Conservation (phyloP, 2,329 filamentous ascomycete species). For the Ascochyta pisi region DNA sequence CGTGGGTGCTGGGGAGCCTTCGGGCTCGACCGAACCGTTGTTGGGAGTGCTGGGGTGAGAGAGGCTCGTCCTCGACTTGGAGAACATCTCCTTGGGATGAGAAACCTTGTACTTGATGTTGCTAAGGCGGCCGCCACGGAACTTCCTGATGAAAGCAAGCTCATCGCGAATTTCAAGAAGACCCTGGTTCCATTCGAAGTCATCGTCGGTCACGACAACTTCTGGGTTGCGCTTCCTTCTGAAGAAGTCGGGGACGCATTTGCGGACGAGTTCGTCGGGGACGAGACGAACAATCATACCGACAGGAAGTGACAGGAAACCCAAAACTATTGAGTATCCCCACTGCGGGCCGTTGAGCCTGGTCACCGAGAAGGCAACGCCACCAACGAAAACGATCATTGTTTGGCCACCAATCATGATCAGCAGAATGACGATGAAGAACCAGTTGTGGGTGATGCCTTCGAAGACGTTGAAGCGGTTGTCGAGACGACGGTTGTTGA, state of each 20-base stretch:
- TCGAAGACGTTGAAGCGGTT: slow-evolving; percentile 97
- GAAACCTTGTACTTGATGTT: slow-evolving; percentile 79
- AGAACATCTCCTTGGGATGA: slow-evolving; percentile 76
- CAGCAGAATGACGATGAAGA: slow-evolving; percentile 84
- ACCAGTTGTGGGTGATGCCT: slow-evolving; percentile 81
- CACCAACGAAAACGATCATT: slow-evolving; percentile 88
- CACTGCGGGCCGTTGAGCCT: slow-evolving; percentile 77
- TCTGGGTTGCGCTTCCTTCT: slow-evolving; percentile 52
- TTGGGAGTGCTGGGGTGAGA: slow-evolving; percentile 70
- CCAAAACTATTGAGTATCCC: slow-evolving; percentile 85
- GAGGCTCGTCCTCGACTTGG: slow-evolving; percentile 67
- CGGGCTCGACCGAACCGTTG: slow-evolving; percentile 52
- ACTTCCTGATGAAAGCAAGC: slow-evolving; percentile 77
- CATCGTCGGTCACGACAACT: slow-evolving; percentile 54
- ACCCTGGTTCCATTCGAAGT: slow-evolving; percentile 70
- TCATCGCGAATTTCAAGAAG: slow-evolving; percentile 80
- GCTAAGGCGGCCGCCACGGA: slow-evolving; percentile 83
- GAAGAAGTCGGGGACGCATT: slow-evolving; percentile 52
- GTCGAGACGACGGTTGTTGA: slow-evolving; percentile 94
- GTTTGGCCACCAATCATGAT: slow-evolving; percentile 90
- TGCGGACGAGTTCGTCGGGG: slow-evolving; percentile 71
- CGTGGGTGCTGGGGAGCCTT: slow-evolving; percentile 55
- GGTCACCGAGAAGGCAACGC: slow-evolving; percentile 77
- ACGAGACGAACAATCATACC: slow-evolving; percentile 82
- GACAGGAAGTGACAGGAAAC: slow-evolving; percentile 82